Conservation (phyloP, 176 grass and related monocot genomes). For the Urochloa ruziziensis region DNA sequence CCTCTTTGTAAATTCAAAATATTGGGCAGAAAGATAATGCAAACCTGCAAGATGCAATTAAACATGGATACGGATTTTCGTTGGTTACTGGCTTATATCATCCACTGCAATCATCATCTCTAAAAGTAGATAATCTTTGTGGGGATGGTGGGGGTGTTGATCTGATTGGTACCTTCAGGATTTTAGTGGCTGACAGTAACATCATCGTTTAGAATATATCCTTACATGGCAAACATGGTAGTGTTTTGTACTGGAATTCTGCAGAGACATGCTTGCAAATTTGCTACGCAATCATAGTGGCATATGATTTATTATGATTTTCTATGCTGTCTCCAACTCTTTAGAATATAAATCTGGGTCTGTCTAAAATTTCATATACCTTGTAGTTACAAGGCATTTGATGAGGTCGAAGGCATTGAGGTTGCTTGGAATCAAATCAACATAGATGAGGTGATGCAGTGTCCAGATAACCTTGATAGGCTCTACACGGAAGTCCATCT, state of each 20-base stretch:
- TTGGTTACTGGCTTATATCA: neutral
- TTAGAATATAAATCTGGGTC: neutral
- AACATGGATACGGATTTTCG: neutral
- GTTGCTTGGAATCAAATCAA: constrained; percentile 95
- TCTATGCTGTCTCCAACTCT: neutral
- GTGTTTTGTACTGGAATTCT: neutral
- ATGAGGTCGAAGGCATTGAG: constrained; percentile 89
- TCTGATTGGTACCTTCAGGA: neutral
- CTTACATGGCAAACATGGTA: neutral
- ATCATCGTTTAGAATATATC: neutral
- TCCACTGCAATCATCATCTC: neutral
- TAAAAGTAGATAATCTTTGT: neutral
- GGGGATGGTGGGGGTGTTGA: neutral
- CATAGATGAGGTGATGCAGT: constrained; percentile 77
- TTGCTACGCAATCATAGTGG: neutral
- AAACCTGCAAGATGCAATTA: neutral
- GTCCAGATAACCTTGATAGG: constrained; percentile 68
- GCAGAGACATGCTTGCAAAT: neutral
- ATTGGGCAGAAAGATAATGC: too few relatives aligned
- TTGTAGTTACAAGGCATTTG: constrained; percentile 91
- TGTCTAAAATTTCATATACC: neutral
- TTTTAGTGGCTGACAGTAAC: neutral
- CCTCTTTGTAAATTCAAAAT: too few relatives aligned
- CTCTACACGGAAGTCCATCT: constrained; percentile 92
- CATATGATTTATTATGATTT: neutral